A percentile compares a stretch with the other conserved stretches of the same genome.
Evolutionary conservation across 257 asterid genomes (phyloP).

Genomic region (Buddleja alternifolia): DNA sequence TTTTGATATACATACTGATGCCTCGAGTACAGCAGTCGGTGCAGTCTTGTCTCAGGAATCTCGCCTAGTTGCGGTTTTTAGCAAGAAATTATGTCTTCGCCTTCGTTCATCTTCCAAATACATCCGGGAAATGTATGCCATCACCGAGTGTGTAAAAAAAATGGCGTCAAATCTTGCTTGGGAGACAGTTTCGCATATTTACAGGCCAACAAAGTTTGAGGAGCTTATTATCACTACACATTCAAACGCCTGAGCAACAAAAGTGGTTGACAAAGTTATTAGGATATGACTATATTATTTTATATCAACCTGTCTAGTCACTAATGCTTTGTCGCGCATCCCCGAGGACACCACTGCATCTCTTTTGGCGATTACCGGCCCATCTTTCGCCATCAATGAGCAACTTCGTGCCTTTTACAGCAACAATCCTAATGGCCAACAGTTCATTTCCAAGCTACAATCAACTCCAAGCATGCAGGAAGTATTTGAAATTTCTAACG

Average conservation of each 20-base stretch:
- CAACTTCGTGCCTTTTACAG: background rate
- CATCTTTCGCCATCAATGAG: background rate
- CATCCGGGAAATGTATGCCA: too few species aligned
- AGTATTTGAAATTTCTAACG: too few species aligned
- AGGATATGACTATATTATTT: background rate
- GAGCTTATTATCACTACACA: background rate
- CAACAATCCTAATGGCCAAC: background rate
- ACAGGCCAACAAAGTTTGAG: background rate
- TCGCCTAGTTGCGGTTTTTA: conserved; percentile 1
- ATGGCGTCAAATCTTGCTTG: conserved; percentile 19
- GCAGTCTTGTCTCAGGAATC: background rate
- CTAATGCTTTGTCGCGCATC: too few species aligned
- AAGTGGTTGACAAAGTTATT: too few species aligned
- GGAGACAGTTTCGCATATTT: background rate
- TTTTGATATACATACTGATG: background rate
- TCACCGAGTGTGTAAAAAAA: background rate
- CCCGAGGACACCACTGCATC: background rate
- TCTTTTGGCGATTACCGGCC: background rate
- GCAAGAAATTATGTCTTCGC: background rate
- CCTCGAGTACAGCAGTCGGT: background rate
- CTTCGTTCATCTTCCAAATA: background rate
- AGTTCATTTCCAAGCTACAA: background rate
- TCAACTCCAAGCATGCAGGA: too few species aligned
- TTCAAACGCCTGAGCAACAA: background rate
- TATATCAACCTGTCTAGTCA: background rate